phyloP scores from a whole-genome alignment of 1,284 basidiomycete species.

The Sanghuangporus baumii region DNA sequence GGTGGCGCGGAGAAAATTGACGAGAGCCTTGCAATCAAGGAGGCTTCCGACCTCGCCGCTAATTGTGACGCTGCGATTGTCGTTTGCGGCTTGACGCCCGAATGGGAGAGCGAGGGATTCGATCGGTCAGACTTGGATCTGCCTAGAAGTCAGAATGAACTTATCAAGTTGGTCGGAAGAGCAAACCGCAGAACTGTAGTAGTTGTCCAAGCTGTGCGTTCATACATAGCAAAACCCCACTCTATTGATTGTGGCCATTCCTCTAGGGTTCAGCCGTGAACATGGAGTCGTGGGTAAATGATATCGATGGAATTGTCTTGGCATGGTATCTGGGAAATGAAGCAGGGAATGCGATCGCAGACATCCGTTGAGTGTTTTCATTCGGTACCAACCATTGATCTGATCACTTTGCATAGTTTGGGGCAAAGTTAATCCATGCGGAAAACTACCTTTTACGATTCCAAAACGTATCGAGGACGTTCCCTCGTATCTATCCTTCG shows the following conservation, averaged over 20 bases:
- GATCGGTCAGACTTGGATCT: conserved; percentile 54
- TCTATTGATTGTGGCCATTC: not conserved
- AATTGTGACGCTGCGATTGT: conserved; percentile 54
- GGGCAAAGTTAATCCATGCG: conserved; percentile 68
- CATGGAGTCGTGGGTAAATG: conserved; percentile 53
- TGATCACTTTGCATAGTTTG: conserved; percentile 35
- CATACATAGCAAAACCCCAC: not conserved
- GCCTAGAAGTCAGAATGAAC: conserved; percentile 57
- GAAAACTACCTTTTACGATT: conserved; percentile 64
- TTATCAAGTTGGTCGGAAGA: conserved; percentile 50
- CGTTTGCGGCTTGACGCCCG: conserved; percentile 58
- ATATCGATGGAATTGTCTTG: conserved; percentile 49
- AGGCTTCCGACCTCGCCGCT: conserved; percentile 55
- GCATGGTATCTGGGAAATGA: conserved; percentile 76
- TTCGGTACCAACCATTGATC: no score
- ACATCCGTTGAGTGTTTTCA: conserved; percentile 34
- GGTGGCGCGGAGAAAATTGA: conserved; percentile 63
- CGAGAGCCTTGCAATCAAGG: conserved; percentile 48
- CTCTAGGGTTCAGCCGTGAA: conserved; percentile 56
- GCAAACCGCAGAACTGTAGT: conserved; percentile 64
- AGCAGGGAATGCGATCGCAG: conserved; percentile 67
- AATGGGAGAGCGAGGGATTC: conserved; percentile 69
- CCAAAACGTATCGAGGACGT: conserved; percentile 60
- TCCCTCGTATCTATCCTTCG: conserved; percentile 54
- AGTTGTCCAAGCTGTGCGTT: conserved; percentile 57